Evolutionary conservation across 129 eudicot genomes (phyloP).

Genomic region (Artemisia annua): DNA sequence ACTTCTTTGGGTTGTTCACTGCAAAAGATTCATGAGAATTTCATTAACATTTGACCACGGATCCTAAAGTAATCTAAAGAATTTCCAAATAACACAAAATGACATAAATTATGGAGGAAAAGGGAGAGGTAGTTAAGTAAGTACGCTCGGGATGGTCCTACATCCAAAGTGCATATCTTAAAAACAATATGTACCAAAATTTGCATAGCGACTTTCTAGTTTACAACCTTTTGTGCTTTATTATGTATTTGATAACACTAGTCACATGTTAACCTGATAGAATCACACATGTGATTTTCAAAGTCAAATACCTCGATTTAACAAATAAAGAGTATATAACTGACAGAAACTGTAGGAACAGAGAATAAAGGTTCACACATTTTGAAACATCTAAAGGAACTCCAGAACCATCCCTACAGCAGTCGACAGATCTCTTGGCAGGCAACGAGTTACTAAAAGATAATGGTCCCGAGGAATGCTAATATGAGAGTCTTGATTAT

Average conservation of each 20-base stretch:
- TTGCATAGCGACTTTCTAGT: too few relatives aligned
- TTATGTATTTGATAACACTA: too few relatives aligned
- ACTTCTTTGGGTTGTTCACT: conserved; percentile 97
- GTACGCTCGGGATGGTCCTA: too few relatives aligned
- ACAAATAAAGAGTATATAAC: not conserved
- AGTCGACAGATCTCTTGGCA: not conserved
- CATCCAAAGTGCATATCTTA: too few relatives aligned
- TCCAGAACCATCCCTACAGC: not conserved
- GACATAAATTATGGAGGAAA: not conserved
- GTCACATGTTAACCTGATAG: not conserved
- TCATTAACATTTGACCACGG: conserved; percentile 3
- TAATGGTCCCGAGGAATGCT: not conserved
- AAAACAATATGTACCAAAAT: too few relatives aligned
- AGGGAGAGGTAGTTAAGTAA: too few relatives aligned
- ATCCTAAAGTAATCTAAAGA: not conserved
- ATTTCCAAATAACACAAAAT: not conserved
- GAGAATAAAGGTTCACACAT: not conserved
- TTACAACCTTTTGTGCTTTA: too few relatives aligned
- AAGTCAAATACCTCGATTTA: conserved; percentile 1
- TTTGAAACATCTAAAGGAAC: not conserved
- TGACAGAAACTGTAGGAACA: not conserved
- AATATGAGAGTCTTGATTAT: not conserved
- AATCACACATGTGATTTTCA: not conserved
- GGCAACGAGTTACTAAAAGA: not conserved
- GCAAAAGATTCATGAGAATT: conserved; percentile 32